Conservation (phyloP, 306 rosid genomes). For the Biancaea sappan region DNA sequence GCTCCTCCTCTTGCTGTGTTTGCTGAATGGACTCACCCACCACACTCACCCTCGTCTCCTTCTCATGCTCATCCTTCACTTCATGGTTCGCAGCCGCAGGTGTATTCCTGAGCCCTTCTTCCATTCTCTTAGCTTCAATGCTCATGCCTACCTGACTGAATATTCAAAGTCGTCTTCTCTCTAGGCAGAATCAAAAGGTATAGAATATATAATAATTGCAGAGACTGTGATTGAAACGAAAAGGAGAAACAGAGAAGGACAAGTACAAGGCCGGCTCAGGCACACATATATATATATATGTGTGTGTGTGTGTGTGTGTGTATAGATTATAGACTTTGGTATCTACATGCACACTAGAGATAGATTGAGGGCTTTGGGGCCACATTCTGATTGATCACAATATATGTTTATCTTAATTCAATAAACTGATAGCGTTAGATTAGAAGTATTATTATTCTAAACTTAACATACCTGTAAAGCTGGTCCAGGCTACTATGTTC, state of each 20-base stretch:
- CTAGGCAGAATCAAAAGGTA: not conserved
- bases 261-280: constrained; percentile 56
- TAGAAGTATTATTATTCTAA: not conserved
- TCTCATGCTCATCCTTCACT: constrained; percentile 31
- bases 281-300: constrained; percentile 7
- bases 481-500: constrained; percentile 9
- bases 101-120: constrained; percentile 49
- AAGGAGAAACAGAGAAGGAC: constrained; percentile 25
- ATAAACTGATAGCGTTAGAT: not conserved
- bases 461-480: too few species aligned
- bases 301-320: too few species aligned
- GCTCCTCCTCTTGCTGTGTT: constrained; percentile 13
- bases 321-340: not conserved
- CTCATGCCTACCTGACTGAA: constrained; percentile 39
- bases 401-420: too few species aligned
- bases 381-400: not conserved
- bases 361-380: constrained; percentile 9
- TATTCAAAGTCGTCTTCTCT: not conserved
- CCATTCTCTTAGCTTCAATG: constrained; percentile 56
- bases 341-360: constrained; percentile 1
- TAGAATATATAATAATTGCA: not conserved
- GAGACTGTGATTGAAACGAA: too few species aligned
- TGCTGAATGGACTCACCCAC: not conserved
- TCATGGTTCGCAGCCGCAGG: not conserved
- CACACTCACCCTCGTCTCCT: not conserved